A percentile compares a stretch with the other conserved stretches of the same genome.
Evolutionary conservation across 345 rosid genomes (phyloP).

Genomic region (Leavenworthia alabamica): DNA sequence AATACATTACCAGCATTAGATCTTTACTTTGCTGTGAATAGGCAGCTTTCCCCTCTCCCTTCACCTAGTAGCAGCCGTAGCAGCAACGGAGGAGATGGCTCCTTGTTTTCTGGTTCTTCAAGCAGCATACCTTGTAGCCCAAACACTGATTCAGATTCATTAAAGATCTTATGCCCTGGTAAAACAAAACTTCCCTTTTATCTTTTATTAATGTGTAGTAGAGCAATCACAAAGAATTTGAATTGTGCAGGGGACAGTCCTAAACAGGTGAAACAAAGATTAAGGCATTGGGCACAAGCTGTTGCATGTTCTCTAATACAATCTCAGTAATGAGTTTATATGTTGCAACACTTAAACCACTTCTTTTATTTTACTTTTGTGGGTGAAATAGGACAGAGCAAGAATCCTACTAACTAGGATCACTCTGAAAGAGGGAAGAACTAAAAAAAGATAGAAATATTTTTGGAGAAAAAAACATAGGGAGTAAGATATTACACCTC

Average conservation of each 20-base stretch:
- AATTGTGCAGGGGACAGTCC: slow-evolving; percentile 62
- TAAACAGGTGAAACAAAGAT: slow-evolving; percentile 48
- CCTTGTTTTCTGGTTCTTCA: slow-evolving; percentile 31
- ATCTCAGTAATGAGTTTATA: slow-evolving; percentile 22
- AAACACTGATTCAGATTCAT: slow-evolving; percentile 49
- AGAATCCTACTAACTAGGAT: slow-evolving; percentile 26
- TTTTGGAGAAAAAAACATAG: neutral
- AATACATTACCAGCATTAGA: slow-evolving; percentile 86
- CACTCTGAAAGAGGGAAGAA: slow-evolving; percentile 23
- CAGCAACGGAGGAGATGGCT: slow-evolving; percentile 30
- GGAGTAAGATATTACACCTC: neutral
- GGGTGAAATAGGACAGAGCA: slow-evolving; percentile 29
- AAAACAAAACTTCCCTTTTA: neutral
- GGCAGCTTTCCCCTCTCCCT: slow-evolving; percentile 67
- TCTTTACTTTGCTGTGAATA: slow-evolving; percentile 84
- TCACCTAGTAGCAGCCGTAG: slow-evolving; percentile 52
- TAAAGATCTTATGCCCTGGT: slow-evolving; percentile 86
- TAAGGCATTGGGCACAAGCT: slow-evolving; percentile 67
- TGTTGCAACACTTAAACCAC: slow-evolving; percentile 17
- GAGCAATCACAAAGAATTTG: too few species aligned
- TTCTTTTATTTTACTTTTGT: neutral
- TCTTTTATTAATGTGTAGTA: neutral
- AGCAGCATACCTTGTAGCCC: slow-evolving; percentile 52
- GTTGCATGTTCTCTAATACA: slow-evolving; percentile 60
- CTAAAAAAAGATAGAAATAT: too few species aligned